Evolutionary conservation across 140 eudicot species (phyloP).

Genomic region (Artemisia princeps): DNA sequence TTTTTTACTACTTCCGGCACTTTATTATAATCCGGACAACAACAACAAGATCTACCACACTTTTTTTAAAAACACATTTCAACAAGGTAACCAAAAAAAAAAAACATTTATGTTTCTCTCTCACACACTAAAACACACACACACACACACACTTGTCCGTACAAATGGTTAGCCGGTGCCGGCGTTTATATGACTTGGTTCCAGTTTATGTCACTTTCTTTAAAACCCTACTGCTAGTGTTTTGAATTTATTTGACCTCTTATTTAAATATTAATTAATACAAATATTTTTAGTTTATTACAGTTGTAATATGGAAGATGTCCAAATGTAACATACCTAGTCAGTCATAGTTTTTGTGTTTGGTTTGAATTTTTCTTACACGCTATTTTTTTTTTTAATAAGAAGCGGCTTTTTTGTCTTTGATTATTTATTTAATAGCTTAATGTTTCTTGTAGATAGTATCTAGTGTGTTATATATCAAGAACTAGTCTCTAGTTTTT

Average conservation of each 20-base stretch:
- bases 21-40: background rate
- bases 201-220: background rate
- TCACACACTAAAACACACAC: background rate
- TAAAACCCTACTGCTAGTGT: background rate
- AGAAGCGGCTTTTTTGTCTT: constrained; percentile 41
- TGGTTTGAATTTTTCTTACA: constrained; percentile 54
- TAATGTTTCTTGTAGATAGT: constrained; percentile 3
- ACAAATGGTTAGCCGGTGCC: constrained; percentile 33
- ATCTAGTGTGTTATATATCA: constrained; percentile 26
- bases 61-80: constrained; percentile 5
- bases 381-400: constrained; percentile 23
- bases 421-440: background rate
- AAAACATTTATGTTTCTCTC: background rate
- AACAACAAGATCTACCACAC: constrained; percentile 21
- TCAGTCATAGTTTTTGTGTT: constrained; percentile 14
- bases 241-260: background rate
- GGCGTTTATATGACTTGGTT: constrained; percentile 28
- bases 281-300: background rate
- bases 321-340: constrained; percentile 9
- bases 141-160: background rate
- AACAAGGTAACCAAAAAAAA: constrained; percentile 17
- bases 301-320: constrained; percentile 39
- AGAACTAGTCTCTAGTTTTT: constrained; percentile 18
- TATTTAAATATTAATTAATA: constrained; percentile 12
- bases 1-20: too few relatives aligned